Conservation (phyloP, 345 rosid species). For the Limnanthes douglasii region DNA sequence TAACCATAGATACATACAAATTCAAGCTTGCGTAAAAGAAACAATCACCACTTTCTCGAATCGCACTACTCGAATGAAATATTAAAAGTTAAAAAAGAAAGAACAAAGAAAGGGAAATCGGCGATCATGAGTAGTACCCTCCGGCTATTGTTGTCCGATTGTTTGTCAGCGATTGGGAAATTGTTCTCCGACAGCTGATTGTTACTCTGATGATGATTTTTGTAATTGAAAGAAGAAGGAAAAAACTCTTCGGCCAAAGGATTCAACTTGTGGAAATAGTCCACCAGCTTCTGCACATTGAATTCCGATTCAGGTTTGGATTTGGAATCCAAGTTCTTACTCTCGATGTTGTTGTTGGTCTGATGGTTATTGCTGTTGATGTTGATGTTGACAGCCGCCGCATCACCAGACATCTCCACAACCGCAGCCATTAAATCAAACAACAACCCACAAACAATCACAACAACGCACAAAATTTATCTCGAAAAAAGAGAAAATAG, state of each 20-base stretch:
- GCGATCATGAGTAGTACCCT: constrained; percentile 17
- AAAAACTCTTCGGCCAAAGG: constrained; percentile 77
- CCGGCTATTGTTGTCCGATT: constrained; percentile 10
- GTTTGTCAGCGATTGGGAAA: constrained; percentile 15
- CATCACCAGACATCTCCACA: constrained; percentile 39
- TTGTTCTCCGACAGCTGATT: constrained; percentile 16
- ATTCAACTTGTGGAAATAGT: constrained; percentile 72
- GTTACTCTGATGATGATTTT: constrained; percentile 13
- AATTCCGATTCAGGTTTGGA: constrained; percentile 39
- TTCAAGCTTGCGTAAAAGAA: too few relatives aligned
- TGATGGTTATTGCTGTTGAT: constrained; percentile 8
- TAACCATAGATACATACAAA: too few relatives aligned
- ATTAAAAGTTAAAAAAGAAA: background rate
- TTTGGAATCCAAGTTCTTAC: constrained; percentile 21
- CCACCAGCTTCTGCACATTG: constrained; percentile 57
- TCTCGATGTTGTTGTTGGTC: constrained; percentile 6
- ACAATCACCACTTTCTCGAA: too few relatives aligned
- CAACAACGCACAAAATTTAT: background rate
- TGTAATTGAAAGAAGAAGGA: constrained; percentile 35
- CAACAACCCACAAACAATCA: background rate
- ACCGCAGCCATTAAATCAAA: constrained; percentile 52
- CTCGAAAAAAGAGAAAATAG: background rate
- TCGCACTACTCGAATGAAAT: too few relatives aligned
- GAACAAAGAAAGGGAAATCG: constrained; percentile 3
- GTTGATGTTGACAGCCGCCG: constrained; percentile 16